Evolutionary conservation across 768 basidiomycete species (phyloP), one percentile per base, ranked within the genome.

Genomic region (Albatrellus ellisii): DNA sequence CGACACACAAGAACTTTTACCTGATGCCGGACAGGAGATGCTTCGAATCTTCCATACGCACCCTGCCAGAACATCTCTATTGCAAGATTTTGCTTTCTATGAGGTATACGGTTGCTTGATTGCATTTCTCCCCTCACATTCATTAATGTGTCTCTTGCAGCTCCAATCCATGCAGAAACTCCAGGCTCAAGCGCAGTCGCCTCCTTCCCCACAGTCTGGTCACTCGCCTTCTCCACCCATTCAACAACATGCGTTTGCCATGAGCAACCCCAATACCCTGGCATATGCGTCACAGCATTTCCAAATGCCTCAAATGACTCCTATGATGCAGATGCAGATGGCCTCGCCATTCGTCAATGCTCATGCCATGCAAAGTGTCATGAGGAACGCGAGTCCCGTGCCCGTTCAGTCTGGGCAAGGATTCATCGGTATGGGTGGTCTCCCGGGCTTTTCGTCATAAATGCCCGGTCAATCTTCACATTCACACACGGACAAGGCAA

Each of bases 1-100:
- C 47, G 95, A 99, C 58, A 98, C 95, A 2, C 95, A 98, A 59
- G 95, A 98, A 56, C 69, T 98, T 11, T 75, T 92, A 34, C 88
- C 90, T 21, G 94, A 98, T 52, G 92, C 91, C 15, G 95, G 95
- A 0, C 81, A 87, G 58, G 94, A 98, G 59, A 94, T 98, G 79
- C 70, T 99, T 27, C 75, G 85, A 36, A 98, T 98, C 54, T 94
- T 98, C 70, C 76, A 88, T 48, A 81, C 82, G 1, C 92, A 95
- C 56, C 89, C 88, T 6, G 83, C 90, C 4, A 76, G 89, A 53
- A 98, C 95, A 2, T 91, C 90, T 6, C 67, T 97, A 26, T 65
- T 97, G 26, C 91, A 97, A 57, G 92, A 95, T 59, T 89, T 88
- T 54, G 86, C 84, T 11, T 90, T 83, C 59, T 90, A 90, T 51